Evolutionary conservation across 257 asterid genomes (phyloP).

Genomic region (Knoxia roxburghii): DNA sequence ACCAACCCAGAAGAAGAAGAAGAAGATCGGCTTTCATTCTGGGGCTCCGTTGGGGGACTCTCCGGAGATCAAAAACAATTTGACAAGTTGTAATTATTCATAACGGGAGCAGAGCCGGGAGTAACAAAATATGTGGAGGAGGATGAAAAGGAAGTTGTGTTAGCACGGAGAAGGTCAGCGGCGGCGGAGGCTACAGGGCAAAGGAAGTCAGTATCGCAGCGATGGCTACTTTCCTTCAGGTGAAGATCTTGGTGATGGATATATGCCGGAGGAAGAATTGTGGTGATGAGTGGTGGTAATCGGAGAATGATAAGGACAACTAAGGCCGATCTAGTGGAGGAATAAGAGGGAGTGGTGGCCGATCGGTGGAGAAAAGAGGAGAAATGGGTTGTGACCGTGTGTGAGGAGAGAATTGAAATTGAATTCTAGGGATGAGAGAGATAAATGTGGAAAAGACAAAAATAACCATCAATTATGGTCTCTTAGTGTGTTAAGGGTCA

Average conservation of each 20-base stretch:
- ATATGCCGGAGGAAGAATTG: too few relatives aligned
- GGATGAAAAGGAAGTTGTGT: conserved; percentile 8
- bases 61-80: conserved; percentile 52
- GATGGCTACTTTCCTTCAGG: conserved; percentile 44
- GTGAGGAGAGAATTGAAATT: too few relatives aligned
- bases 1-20: conserved; percentile 13
- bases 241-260: conserved; percentile 56
- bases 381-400: too few relatives aligned
- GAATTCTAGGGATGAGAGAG: too few relatives aligned
- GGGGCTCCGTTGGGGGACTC: conserved; percentile 39
- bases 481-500: too few relatives aligned
- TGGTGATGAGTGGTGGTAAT: too few relatives aligned
- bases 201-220: conserved; percentile 44
- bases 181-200: conserved; percentile 3
- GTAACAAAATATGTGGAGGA: not conserved
- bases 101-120: conserved; percentile 2
- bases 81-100: conserved; percentile 18
- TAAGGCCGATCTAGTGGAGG: too few relatives aligned
- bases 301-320: too few relatives aligned
- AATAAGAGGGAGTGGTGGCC: too few relatives aligned
- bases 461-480: too few relatives aligned
- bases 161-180: conserved; percentile 34
- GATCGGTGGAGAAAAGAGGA: too few relatives aligned
- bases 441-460: too few relatives aligned
- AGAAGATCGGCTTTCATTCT: conserved; percentile 17